phyloP scores from a whole-genome alignment of 2,329 filamentous ascomycete genomes.

The Colletotrichum sp. region DNA sequence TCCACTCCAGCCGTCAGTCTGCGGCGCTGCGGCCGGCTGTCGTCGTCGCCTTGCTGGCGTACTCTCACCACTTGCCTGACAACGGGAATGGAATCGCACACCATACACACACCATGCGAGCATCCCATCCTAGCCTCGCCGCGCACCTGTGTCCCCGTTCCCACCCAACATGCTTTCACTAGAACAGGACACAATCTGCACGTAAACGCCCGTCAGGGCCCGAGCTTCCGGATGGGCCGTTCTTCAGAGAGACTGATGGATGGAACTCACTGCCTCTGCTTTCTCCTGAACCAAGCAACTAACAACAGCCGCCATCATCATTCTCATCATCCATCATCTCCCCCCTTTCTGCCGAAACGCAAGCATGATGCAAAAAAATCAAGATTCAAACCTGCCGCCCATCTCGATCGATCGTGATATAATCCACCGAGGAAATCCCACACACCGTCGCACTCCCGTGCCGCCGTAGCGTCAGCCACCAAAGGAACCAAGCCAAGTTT shows the following conservation, averaged over 20 bases:
- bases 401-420: not conserved
- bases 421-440: not conserved
- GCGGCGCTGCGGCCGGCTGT: not conserved
- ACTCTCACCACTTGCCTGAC: constrained; percentile 16
- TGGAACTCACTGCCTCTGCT: not conserved
- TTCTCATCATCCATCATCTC: not conserved
- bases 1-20: not conserved
- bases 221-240: not conserved
- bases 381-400: not conserved
- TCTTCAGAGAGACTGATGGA: no score
- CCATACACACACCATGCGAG: not conserved
- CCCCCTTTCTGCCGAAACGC: not conserved
- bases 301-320: not conserved
- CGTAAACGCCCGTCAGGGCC: not conserved
- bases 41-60: not conserved
- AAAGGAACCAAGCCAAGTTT: not conserved
- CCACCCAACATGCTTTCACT: not conserved
- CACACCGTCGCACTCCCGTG: not conserved
- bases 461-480: not conserved
- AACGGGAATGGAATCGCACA: not conserved
- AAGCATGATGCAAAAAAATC: not conserved
- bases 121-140: no score
- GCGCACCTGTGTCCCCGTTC: no score
- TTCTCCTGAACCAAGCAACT: not conserved
- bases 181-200: not conserved